Evolutionary conservation across 257 asterid genomes (phyloP).

Genomic region (Jacaranda mimosifolia): DNA sequence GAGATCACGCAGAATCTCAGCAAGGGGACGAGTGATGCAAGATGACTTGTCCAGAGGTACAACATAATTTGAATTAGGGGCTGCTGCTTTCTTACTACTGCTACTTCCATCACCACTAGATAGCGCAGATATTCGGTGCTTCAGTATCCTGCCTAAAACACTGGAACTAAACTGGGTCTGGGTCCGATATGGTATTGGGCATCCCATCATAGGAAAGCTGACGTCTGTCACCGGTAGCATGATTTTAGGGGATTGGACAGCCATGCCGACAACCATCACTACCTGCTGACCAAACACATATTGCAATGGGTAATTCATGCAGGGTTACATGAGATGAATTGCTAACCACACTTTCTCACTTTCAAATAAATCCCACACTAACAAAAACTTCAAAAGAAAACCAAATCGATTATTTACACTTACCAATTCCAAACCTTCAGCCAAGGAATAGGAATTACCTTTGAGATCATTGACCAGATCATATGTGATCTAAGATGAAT

Average conservation of each 20-base stretch:
- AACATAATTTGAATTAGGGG: slow-evolving; percentile 81
- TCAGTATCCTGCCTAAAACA: slow-evolving; percentile 39
- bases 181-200: slow-evolving; percentile 30
- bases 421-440: neutral
- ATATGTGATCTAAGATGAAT: slow-evolving; percentile 4
- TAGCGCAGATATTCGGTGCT: slow-evolving; percentile 48
- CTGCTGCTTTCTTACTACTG: slow-evolving; percentile 59
- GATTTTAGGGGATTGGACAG: slow-evolving; percentile 49
- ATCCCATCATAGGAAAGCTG: slow-evolving; percentile 32
- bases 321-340: neutral
- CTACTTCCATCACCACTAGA: slow-evolving; percentile 49
- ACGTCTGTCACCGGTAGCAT: slow-evolving; percentile 43
- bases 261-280: slow-evolving; percentile 47
- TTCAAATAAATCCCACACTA: neutral
- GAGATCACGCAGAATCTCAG: slow-evolving; percentile 93
- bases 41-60: slow-evolving; percentile 91
- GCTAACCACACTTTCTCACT: slow-evolving; percentile 21
- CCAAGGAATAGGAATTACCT: neutral
- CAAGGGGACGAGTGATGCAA: slow-evolving; percentile 88
- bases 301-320: neutral
- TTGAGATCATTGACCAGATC: neutral
- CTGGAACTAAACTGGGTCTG: slow-evolving; percentile 25
- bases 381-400: slow-evolving; percentile 13
- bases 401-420: neutral
- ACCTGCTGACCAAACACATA: slow-evolving; percentile 34